A percentile compares a stretch with the other conserved stretches of the same genome.
These are phyloP conservation scores for Dacryopinax spathularia DNA, from an alignment of 768 basidiomycete genomes.

Conservation along the genomic window DNA sequence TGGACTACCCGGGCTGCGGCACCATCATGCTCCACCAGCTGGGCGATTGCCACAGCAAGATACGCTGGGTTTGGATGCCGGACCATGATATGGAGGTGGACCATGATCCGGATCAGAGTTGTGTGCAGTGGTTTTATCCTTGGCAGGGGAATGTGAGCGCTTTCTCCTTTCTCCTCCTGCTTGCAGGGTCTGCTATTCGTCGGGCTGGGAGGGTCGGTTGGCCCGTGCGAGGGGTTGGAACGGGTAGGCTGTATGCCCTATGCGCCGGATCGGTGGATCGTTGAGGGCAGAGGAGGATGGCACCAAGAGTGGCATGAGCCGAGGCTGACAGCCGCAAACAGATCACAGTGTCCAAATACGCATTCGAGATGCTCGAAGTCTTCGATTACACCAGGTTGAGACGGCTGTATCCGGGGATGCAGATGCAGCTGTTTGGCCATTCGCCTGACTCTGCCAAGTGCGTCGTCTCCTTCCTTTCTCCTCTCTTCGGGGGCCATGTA, in stretches of 20 bases:
- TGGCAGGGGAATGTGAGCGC: slow-evolving; percentile 3
- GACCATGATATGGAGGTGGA: slow-evolving; percentile 1
- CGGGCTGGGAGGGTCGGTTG: too few relatives aligned
- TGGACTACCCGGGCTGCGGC: slow-evolving; percentile 22
- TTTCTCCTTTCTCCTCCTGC: too few relatives aligned
- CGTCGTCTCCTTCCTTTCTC: not conserved
- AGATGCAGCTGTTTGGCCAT: slow-evolving; percentile 23
- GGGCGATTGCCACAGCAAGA: slow-evolving; percentile 20
- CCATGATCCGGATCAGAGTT: not conserved
- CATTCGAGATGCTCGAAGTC: slow-evolving; percentile 22
- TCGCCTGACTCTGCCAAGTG: slow-evolving; percentile 20
- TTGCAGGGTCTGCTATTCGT: too few relatives aligned
- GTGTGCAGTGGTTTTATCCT: slow-evolving; percentile 1
- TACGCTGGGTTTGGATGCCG: not conserved
- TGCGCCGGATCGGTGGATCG: too few relatives aligned
- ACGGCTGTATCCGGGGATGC: slow-evolving; percentile 14
- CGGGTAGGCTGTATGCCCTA: too few relatives aligned
- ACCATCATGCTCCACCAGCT: slow-evolving; percentile 23
- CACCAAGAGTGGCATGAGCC: too few relatives aligned
- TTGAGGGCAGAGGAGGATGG: slow-evolving; percentile 18
- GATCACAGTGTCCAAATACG: slow-evolving; percentile 24
- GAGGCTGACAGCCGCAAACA: slow-evolving; percentile 22
- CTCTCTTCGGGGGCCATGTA: too few relatives aligned
- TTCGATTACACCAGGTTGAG: slow-evolving; percentile 17
- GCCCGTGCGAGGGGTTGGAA: too few relatives aligned